phyloP scores from a whole-genome alignment of 306 rosid genomes.

The Glycine soja region DNA sequence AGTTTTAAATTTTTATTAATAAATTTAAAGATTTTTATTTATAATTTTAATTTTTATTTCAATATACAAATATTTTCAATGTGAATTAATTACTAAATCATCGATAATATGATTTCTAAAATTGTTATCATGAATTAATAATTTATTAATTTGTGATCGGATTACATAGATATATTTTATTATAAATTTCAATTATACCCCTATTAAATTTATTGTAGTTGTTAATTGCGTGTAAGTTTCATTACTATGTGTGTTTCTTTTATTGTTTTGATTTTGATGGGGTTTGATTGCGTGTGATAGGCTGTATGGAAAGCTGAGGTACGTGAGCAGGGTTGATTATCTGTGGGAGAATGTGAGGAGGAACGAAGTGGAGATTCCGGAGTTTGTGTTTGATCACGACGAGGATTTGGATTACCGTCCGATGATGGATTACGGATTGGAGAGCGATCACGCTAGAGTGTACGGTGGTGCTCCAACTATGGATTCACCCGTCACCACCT shows the following conservation, averaged over 20 bases:
- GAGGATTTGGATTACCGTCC: slow-evolving; percentile 95
- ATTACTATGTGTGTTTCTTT: neutral
- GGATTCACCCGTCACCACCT: slow-evolving; percentile 68
- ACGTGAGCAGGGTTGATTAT: slow-evolving; percentile 78
- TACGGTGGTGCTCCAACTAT: slow-evolving; percentile 66
- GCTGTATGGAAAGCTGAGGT: slow-evolving; percentile 79
- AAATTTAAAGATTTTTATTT: no score
- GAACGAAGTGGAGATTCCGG: slow-evolving; percentile 82
- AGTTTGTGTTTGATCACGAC: slow-evolving; percentile 84
- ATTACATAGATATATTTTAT: no score
- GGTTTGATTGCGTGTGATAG: slow-evolving; percentile 56
- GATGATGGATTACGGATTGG: slow-evolving; percentile 90
- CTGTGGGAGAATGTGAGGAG: slow-evolving; percentile 85
- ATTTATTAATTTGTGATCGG: no score
- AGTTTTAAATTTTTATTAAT: no score
- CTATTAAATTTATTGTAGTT: neutral
- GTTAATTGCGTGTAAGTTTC: neutral
- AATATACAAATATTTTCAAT: no score
- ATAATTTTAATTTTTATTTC: no score
- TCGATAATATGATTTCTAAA: no score
- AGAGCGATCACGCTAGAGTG: slow-evolving; percentile 87
- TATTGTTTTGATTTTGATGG: neutral
- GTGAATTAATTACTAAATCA: no score
- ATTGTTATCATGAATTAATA: no score
- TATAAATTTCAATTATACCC: no score